Evolutionary conservation across 805 yeast species (phyloP).

Genomic region (Ogataea nitratoaversa): DNA sequence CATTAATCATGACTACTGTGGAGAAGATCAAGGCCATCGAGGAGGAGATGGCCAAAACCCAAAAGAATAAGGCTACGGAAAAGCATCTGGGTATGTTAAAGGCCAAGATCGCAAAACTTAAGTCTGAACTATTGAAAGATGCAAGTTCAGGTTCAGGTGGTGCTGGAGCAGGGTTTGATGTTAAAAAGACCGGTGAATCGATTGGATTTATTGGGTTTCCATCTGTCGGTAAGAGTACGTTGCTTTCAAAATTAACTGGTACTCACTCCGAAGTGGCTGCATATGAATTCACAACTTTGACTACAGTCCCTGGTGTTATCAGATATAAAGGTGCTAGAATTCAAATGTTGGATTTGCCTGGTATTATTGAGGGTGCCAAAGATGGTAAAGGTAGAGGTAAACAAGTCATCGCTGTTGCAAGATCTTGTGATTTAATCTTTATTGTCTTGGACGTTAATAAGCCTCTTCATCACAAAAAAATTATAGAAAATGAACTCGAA

Average conservation of each 20-base stretch:
- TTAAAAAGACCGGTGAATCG: conserved; percentile 96
- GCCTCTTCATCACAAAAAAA: conserved; percentile 89
- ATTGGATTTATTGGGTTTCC: conserved; percentile 99
- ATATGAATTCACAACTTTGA: conserved; percentile 94
- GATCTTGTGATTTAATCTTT: conserved; percentile 90
- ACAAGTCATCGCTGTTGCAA: conserved; percentile 98
- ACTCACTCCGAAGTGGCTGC: conserved; percentile 98
- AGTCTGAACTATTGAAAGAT: conserved; percentile 82
- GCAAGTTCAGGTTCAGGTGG: conserved; percentile 76
- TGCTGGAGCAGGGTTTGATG: conserved; percentile 95
- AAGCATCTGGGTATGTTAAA: conserved; percentile 96
- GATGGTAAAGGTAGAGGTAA: conserved; percentile 92
- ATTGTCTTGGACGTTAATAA: conserved; percentile 94
- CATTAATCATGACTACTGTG: conserved; percentile 54
- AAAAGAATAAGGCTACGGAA: conserved; percentile 95
- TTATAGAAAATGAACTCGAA: conserved; percentile 92
- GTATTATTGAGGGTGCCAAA: conserved; percentile 87
- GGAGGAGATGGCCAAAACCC: conserved; percentile 97
- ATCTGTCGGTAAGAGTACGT: conserved; percentile 86
- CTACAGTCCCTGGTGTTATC: conserved; percentile 96
- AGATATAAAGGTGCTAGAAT: conserved; percentile 95
- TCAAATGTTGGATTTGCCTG: conserved; percentile 91
- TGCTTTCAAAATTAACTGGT: conserved; percentile 85
- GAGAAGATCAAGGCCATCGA: conserved; percentile 84
- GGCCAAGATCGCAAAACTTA: conserved; percentile 92